phyloP scores from a whole-genome alignment of 495 filamentous ascomycete species.

The Tuber umbilicatum region DNA sequence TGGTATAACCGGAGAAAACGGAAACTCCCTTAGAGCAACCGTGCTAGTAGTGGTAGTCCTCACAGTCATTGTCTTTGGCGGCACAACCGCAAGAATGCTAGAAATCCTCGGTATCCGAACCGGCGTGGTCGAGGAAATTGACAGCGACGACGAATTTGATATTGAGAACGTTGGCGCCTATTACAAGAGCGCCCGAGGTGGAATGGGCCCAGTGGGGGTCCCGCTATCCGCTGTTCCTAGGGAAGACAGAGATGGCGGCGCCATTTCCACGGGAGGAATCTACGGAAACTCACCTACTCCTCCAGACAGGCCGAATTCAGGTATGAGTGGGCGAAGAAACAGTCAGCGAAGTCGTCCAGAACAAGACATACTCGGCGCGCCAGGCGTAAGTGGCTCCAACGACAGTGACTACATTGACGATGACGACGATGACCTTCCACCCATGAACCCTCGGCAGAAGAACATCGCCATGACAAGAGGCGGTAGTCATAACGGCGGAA shows the following conservation, averaged over 20 bases:
- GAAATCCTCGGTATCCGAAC: constrained; percentile 92
- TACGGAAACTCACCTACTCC: constrained; percentile 22
- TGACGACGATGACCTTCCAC: constrained; percentile 35
- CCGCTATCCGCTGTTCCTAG: constrained; percentile 57
- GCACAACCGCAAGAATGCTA: constrained; percentile 96
- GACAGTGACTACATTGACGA: constrained; percentile 26
- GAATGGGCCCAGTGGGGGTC: constrained; percentile 63
- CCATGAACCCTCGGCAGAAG: constrained; percentile 27
- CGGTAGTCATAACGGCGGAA: constrained; percentile 6
- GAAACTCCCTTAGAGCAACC: constrained; percentile 73
- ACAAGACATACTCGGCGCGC: not conserved
- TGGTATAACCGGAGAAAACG: constrained; percentile 70
- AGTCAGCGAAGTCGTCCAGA: constrained; percentile 19
- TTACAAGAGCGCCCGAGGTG: constrained; percentile 63
- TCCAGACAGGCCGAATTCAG: constrained; percentile 17
- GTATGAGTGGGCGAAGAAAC: constrained; percentile 20
- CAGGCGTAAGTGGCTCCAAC: not conserved
- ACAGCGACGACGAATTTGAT: constrained; percentile 97
- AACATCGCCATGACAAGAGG: constrained; percentile 10
- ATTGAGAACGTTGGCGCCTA: constrained; percentile 69
- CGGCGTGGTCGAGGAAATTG: constrained; percentile 90
- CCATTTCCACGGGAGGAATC: constrained; percentile 34
- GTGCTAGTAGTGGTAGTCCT: constrained; percentile 95
- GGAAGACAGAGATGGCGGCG: constrained; percentile 40
- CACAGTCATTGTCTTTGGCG: constrained; percentile 97